phyloP scores from a whole-genome alignment of 257 asterid genomes.

The Ophiorrhiza pumila region DNA sequence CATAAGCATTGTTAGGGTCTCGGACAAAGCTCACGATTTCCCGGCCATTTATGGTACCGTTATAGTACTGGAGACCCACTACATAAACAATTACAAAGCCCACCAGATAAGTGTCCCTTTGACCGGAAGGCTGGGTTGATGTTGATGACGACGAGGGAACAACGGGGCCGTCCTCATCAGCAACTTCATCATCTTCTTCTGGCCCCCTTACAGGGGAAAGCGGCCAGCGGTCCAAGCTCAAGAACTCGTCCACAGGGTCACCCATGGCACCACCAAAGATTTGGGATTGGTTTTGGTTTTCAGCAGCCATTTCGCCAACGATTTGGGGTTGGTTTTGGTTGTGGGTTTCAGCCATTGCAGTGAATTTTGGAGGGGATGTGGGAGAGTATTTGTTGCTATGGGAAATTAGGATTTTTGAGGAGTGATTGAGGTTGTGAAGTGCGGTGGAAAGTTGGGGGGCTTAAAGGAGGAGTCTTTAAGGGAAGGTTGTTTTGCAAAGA shows the following conservation, averaged over 20 bases:
- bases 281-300: not conserved
- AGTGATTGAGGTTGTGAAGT: not conserved
- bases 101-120: slow-evolving; percentile 37
- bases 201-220: slow-evolving; percentile 3
- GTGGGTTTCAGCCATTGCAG: too few species aligned
- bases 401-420: too few species aligned
- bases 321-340: too few species aligned
- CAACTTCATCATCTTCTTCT: not conserved
- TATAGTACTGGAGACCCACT: slow-evolving; percentile 61
- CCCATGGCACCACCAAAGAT: not conserved
- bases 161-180: slow-evolving; percentile 14
- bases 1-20: slow-evolving; percentile 52
- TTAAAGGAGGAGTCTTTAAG: too few species aligned
- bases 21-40: slow-evolving; percentile 74
- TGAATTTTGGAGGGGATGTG: not conserved
- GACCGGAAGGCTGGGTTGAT: not conserved
- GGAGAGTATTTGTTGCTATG: not conserved
- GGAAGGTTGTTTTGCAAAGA: not conserved
- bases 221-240: slow-evolving; percentile 47
- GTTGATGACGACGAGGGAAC: slow-evolving; percentile 11
- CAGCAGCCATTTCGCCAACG: too few species aligned
- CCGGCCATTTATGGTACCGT: slow-evolving; percentile 55
- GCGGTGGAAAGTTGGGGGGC: not conserved
- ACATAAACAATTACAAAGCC: slow-evolving; percentile 66
- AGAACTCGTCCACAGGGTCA: slow-evolving; percentile 46